Conservation (phyloP, 495 filamentous ascomycete species). For the Eremomyces bilateralis region DNA sequence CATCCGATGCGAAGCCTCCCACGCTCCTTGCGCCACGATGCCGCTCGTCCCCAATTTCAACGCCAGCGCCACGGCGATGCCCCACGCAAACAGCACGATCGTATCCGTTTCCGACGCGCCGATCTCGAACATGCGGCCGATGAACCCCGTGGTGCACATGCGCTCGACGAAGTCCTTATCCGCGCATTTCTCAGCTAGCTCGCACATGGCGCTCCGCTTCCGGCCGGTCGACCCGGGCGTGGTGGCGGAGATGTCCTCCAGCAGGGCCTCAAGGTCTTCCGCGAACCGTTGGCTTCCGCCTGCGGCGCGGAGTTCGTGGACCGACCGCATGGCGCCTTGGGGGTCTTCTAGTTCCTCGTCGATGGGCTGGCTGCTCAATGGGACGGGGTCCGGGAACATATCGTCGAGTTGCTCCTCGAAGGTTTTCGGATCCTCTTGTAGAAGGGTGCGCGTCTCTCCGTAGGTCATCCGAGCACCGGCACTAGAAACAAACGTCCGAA, state of each 20-base stretch:
- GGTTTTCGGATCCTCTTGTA: no score
- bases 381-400: background rate
- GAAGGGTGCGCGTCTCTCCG: no score
- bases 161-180: slow-evolving; percentile 49
- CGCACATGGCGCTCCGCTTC: slow-evolving; percentile 33
- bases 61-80: slow-evolving; percentile 32
- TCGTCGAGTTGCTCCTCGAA: background rate
- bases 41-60: no score
- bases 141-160: slow-evolving; percentile 55
- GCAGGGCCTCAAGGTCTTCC: slow-evolving; percentile 57
- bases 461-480: no score
- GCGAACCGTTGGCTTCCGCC: slow-evolving; percentile 67
- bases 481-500: no score
- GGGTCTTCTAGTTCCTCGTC: slow-evolving; percentile 30
- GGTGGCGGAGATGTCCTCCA: slow-evolving; percentile 58
- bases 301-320: slow-evolving; percentile 75
- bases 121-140: slow-evolving; percentile 37
- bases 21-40: slow-evolving; percentile 16
- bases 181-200: slow-evolving; percentile 31
- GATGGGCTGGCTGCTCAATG: slow-evolving; percentile 9
- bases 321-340: slow-evolving; percentile 38
- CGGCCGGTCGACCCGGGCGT: slow-evolving; percentile 23
- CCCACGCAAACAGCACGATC: slow-evolving; percentile 35
- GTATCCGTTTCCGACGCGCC: slow-evolving; percentile 14
- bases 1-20: slow-evolving; percentile 27